Percentiles rank a stretch among this genome's conserved stretches.
These are phyloP conservation scores for Prunus mongolica DNA, from an alignment of 306 rosid genomes.

Conservation along the genomic window DNA sequence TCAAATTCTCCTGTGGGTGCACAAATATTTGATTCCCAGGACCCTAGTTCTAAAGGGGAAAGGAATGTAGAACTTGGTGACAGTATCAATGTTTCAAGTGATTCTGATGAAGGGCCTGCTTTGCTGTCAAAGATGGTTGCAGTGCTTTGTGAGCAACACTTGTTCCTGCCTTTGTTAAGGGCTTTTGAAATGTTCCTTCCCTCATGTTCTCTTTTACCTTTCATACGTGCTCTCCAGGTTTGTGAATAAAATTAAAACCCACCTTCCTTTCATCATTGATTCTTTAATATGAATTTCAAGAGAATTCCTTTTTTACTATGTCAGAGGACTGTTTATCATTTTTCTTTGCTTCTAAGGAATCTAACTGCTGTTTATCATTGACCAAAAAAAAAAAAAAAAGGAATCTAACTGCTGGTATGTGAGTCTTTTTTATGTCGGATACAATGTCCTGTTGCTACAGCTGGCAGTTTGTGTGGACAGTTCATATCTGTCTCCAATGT, in stretches of 20 bases:
- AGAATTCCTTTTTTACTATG: slow-evolving; percentile 9
- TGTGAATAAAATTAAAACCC: slow-evolving; percentile 28
- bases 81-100: slow-evolving; percentile 27
- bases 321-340: background rate
- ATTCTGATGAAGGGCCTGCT: slow-evolving; percentile 62
- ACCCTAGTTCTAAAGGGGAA: slow-evolving; percentile 35
- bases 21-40: slow-evolving; percentile 40
- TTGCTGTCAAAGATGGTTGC: slow-evolving; percentile 92
- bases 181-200: slow-evolving; percentile 99
- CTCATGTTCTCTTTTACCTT: slow-evolving; percentile 80
- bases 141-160: slow-evolving; percentile 82
- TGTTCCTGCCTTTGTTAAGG: slow-evolving; percentile 86
- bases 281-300: slow-evolving; percentile 1
- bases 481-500: background rate
- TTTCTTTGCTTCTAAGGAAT: background rate
- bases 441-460: no score
- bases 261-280: slow-evolving; percentile 3
- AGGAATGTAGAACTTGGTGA: slow-evolving; percentile 37
- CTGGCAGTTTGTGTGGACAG: background rate
- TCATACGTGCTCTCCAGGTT: slow-evolving; percentile 96
- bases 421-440: background rate
- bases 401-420: background rate
- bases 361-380: background rate
- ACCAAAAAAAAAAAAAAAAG: no score
- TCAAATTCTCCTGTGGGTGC: slow-evolving; percentile 40